Percentiles rank a stretch among this genome's conserved stretches.
Evolutionary conservation across 2,329 filamentous ascomycete species (phyloP).

Genomic region (Microsporum ferrugineum): DNA sequence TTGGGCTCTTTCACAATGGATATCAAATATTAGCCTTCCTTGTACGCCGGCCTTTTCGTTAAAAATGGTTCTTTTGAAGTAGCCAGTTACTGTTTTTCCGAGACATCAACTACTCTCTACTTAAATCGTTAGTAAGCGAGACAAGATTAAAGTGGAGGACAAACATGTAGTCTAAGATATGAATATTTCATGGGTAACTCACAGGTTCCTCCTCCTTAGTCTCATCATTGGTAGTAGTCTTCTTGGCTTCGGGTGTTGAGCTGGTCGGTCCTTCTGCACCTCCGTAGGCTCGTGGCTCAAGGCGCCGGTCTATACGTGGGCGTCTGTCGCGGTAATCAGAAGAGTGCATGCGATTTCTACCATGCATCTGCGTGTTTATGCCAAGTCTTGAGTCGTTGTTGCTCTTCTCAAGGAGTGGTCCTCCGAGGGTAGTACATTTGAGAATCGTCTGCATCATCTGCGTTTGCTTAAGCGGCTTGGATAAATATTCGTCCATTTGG

Average conservation of each 20-base stretch:
- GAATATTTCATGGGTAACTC: neutral
- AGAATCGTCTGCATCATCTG: slow-evolving; percentile 96
- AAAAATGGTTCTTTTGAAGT: neutral
- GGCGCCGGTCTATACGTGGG: neutral
- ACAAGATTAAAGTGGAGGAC: neutral
- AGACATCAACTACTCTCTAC: neutral
- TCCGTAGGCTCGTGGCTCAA: neutral
- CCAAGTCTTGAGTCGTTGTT: slow-evolving; percentile 26
- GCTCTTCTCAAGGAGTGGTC: slow-evolving; percentile 30
- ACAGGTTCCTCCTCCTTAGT: neutral
- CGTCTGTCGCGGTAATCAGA: neutral
- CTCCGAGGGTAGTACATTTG: slow-evolving; percentile 83
- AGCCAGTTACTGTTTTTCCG: neutral
- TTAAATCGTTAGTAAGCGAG: neutral
- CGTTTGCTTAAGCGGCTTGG: slow-evolving; percentile 92
- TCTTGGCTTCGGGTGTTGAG: neutral
- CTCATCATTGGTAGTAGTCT: neutral
- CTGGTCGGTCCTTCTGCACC: neutral
- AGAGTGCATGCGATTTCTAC: neutral
- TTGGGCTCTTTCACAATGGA: neutral
- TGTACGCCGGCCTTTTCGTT: neutral
- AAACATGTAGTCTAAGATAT: neutral
- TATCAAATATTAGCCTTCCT: neutral
- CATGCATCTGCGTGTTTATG: neutral
- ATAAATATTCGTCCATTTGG: slow-evolving; percentile 98